Evolutionary conservation across 2,329 filamentous ascomycete species (phyloP), one percentile per base, ranked within the genome.

Genomic region (Macrophomina tecta): DNA sequence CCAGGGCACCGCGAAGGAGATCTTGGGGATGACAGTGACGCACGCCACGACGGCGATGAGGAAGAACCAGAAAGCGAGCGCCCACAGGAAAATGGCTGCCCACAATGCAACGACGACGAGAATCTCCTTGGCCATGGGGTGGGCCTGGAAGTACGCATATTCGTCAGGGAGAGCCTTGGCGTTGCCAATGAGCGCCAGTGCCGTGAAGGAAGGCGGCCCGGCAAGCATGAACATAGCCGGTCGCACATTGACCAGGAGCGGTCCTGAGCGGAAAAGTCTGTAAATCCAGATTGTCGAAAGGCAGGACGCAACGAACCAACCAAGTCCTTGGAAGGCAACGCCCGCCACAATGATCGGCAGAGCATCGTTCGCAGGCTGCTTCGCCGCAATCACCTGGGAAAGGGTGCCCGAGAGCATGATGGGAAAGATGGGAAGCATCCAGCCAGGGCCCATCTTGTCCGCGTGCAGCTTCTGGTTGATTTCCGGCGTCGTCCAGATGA

Each of bases 151-250:
- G 56, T 67, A 23, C 23, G 72, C 69, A 9, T 69, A 76, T 63
- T 85, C 82, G 34, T 87, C 77, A 0, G 72, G 80, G 0, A 89
- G 75, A 8, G 83, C 83, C 53, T 85, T 82, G 0, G 89, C 84
- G 84, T 92, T 89, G 56, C 89, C 89, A 45, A 92, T 86, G 48
- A 92, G 82, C 0, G 90, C 90, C 14, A 92, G 80, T 11, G 87
- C 87, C 0, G 90, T 92, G 80, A 91, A 92, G 1, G 88, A 85
- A 0, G 90, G 89, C 1, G 90, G 89, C 0, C 90, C 90, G n/a
- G 92, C 90, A 68, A 88, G 89, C 81, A 93, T 91, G 80, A 91
- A 92, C 74, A 93, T 85, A 0, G 87, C 90, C 0, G 90, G 88
- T 61, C 90, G 82, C 68, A 90, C 87, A 72, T 90, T 87, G 7